Base-by-base conservation (phyloP, 2,329 filamentous ascomycete species). In the Alternaria angustiovoidea region DNA sequence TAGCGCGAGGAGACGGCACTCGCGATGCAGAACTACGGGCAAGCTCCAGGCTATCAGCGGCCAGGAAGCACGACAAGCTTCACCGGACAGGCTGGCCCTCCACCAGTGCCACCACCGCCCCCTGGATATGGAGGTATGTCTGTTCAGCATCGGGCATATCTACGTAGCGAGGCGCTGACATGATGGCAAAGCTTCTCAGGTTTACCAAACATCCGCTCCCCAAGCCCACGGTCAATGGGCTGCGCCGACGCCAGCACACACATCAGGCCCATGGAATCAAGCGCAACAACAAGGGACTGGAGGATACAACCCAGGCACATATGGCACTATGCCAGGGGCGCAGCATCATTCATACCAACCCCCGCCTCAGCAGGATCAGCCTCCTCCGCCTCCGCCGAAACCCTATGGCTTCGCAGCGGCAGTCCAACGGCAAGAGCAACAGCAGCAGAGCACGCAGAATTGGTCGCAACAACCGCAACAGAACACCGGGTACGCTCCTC, bases 311-410 rank as follows among this genome's bases (percentile, higher is more conserved):
- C 74, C 74, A n/a, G 67, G 68, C 5, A 66, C 64, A n/a, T 78
- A 76, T 67, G 73, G 75, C 11, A 69, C 64, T 16, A 74, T 76
- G 71, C 66, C 73, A 26, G 73, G 74, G 11, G 61, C 48, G 52
- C 65, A 68, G 22, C 58, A 56, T 5, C 54, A 34, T 49, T 54
- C 62, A 22, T 73, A 75, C 54, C 62, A 76, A 51, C 59, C 63
- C 22, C 64, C 61, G 38, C 74, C 74, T 34, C 67, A 68, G 36
- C 65, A 71, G 9, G 73, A 77, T 49, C 55, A 70, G 22, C 74
- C 76, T 42, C 76, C 76, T 51, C 75, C 75, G n/a, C 75, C 75
- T 8, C 76, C 75, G 7, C 76, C 76, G 12, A 78, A 78, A 67
- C 74, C 74, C 9, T 63, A 72, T 34, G 71, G 72, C 42, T 77